Evolutionary conservation across 2,329 filamentous ascomycete species (phyloP).

Genomic region (Sarocladium strictum): DNA sequence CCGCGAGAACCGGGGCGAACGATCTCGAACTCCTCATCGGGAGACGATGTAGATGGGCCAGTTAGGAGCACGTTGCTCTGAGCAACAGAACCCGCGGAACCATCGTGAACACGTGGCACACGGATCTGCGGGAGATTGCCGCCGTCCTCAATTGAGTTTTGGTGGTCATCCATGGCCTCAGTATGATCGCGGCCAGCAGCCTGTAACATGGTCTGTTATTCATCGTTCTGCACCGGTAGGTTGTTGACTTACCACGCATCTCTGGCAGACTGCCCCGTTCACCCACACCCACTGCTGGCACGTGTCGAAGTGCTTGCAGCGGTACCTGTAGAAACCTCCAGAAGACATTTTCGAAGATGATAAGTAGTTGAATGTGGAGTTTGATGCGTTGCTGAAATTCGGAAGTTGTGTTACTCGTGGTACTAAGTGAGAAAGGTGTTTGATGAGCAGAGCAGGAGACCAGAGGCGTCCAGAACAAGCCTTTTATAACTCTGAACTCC

Average conservation of each 20-base stretch:
- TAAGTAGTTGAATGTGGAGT: background rate
- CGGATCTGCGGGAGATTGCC: no score
- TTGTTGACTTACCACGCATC: slow-evolving; percentile 38
- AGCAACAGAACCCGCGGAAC: background rate
- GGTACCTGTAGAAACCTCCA: slow-evolving; percentile 46
- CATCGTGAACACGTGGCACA: background rate
- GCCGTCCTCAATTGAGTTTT: no score
- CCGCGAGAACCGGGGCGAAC: no score
- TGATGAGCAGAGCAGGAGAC: background rate
- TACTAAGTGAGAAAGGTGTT: background rate
- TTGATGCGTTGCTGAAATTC: slow-evolving; percentile 17
- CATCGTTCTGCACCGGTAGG: background rate
- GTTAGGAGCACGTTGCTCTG: no score
- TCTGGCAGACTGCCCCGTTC: slow-evolving; percentile 42
- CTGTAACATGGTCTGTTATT: background rate
- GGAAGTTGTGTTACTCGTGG: no score
- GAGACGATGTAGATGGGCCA: no score
- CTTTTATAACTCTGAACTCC: background rate
- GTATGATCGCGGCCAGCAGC: background rate
- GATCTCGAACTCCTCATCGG: no score
- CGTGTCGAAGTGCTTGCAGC: slow-evolving; percentile 49
- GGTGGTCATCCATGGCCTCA: no score
- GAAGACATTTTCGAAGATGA: slow-evolving; percentile 12
- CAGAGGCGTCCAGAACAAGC: background rate
- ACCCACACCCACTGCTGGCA: slow-evolving; percentile 51